phyloP scores from a whole-genome alignment of 2,329 filamentous ascomycete genomes.

The Arthrobotrys megalospora region DNA sequence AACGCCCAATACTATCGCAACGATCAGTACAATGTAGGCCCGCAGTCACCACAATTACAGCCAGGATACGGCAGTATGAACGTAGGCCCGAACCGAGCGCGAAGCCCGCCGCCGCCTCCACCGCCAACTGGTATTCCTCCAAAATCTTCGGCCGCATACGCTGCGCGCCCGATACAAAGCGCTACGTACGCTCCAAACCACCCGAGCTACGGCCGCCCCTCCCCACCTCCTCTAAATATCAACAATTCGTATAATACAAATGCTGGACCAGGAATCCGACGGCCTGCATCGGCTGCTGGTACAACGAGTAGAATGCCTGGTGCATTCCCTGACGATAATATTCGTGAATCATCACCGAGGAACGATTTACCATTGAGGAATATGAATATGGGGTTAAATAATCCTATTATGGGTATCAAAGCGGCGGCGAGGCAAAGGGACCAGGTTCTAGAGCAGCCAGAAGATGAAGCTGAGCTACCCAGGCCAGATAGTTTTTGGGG shows the following conservation, averaged over 20 bases:
- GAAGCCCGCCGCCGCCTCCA: conserved; percentile 27
- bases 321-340: conserved; percentile 54
- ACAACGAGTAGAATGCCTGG: conserved; percentile 56
- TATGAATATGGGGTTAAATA: conserved; percentile 24
- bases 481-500: conserved; percentile 58
- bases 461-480: conserved; percentile 39
- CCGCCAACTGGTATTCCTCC: conserved; percentile 29
- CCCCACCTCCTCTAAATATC: conserved; percentile 50
- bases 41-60: conserved; percentile 47
- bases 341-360: conserved; percentile 44
- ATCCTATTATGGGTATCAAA: conserved; percentile 48
- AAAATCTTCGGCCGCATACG: conserved; percentile 23
- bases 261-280: conserved; percentile 36
- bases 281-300: conserved; percentile 47
- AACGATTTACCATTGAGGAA: conserved; percentile 47
- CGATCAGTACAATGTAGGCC: conserved; percentile 37
- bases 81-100: conserved; percentile 42
- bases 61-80: conserved; percentile 53
- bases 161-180: conserved; percentile 49
- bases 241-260: conserved; percentile 39
- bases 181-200: conserved; percentile 58
- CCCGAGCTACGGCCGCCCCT: conserved; percentile 50
- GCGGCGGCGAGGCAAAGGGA: conserved; percentile 54
- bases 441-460: conserved; percentile 50
- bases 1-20: conserved; percentile 60